These are phyloP conservation scores for Aristolochia fimbriata DNA, from an alignment of 164 flowering plant genomes.

Conservation along the genomic window DNA sequence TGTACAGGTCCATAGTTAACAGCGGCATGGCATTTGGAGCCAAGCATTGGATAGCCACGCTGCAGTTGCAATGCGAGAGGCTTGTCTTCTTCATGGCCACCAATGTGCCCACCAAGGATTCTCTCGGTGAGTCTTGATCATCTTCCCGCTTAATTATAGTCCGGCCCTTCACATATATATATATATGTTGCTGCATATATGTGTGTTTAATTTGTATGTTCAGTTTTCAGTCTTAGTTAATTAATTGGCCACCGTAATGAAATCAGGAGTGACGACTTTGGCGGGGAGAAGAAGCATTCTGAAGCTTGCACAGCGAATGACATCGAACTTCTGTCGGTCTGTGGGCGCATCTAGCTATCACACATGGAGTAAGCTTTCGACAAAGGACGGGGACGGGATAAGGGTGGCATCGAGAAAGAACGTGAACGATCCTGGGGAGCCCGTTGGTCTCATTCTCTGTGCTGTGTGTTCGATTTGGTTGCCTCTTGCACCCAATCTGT, in stretches of 20 bases:
- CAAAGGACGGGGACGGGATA: conserved; percentile 69
- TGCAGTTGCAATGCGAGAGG: conserved; percentile 84
- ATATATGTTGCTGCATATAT: not conserved
- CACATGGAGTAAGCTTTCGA: conserved; percentile 70
- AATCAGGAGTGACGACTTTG: conserved; percentile 63
- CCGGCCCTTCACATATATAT: not conserved
- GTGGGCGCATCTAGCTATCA: conserved; percentile 83
- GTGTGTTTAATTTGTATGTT: not conserved
- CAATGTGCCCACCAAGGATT: conserved; percentile 91
- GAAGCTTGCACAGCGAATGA: conserved; percentile 89
- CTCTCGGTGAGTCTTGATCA: conserved; percentile 45
- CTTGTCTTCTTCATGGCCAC: conserved; percentile 95
- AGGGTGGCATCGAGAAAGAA: conserved; percentile 79
- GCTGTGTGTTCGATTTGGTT: conserved; percentile 88
- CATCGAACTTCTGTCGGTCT: conserved; percentile 54
- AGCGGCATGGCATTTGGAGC: conserved; percentile 94
- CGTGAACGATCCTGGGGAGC: conserved; percentile 83
- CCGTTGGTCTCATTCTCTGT: conserved; percentile 72
- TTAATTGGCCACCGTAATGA: not conserved
- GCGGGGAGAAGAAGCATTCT: conserved; percentile 92
- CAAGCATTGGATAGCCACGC: conserved; percentile 77
- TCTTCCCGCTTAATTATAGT: not conserved
- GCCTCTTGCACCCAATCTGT: conserved; percentile 53
- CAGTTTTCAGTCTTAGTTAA: not conserved
- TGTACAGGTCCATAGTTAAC: conserved; percentile 67